phyloP scores from a whole-genome alignment of 2,329 filamentous ascomycete genomes.

The Cytospora chrysosperma region DNA sequence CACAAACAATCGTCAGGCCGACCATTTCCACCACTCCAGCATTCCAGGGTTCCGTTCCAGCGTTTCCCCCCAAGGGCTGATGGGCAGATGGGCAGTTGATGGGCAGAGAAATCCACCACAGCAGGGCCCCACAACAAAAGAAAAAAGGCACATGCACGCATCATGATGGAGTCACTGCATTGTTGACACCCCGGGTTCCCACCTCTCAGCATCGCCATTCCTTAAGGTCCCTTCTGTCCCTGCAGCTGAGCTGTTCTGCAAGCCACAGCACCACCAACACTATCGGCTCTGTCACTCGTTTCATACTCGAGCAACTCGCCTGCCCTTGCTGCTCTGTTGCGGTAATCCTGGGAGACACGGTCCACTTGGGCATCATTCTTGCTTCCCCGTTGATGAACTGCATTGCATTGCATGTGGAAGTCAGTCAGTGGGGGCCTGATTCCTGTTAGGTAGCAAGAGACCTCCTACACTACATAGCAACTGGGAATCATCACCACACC shows the following conservation, averaged over 20 bases:
- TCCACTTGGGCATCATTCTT: neutral
- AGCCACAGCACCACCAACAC: too few relatives aligned
- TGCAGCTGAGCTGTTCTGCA: slow-evolving; percentile 3
- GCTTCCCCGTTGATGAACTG: neutral
- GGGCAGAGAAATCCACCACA: neutral
- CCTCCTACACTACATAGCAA: too few relatives aligned
- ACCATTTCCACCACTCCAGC: neutral
- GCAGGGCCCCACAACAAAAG: neutral
- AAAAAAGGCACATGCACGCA: neutral
- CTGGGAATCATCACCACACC: neutral
- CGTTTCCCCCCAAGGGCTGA: too few relatives aligned
- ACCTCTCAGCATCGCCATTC: slow-evolving; percentile 12
- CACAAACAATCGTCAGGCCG: neutral
- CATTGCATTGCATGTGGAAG: neutral
- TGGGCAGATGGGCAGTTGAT: too few relatives aligned
- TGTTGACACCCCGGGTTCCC: slow-evolving; percentile 10
- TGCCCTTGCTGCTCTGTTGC: neutral
- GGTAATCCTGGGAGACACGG: too few relatives aligned
- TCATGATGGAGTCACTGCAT: neutral
- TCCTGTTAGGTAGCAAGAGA: neutral
- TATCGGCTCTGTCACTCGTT: slow-evolving; percentile 1
- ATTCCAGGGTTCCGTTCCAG: neutral
- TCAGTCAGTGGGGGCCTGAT: neutral
- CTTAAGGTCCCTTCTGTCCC: slow-evolving; percentile 1
- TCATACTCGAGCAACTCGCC: slow-evolving; percentile 1